Evolutionary conservation across 192 early-diverging fungal genomes (phyloP).

Genomic region (Coemansia biformis): DNA sequence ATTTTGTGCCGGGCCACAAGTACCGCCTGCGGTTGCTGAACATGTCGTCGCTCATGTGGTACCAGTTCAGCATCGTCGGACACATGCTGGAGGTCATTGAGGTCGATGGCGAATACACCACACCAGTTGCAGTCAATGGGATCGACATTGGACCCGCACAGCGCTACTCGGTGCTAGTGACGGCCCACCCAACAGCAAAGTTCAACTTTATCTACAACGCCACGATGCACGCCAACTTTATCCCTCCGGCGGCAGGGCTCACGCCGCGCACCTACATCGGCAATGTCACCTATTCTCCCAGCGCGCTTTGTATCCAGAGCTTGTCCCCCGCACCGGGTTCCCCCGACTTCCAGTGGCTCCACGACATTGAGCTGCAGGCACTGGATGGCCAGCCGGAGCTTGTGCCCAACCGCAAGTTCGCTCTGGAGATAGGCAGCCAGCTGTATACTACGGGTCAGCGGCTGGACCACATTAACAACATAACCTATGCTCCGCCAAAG

Average conservation of each 20-base stretch:
- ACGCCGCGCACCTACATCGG: conserved; percentile 51
- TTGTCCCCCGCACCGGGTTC: conserved; percentile 1
- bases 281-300: conserved; percentile 54
- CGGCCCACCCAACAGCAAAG: conserved; percentile 52
- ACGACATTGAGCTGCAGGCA: conserved; percentile 48
- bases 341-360: not conserved
- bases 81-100: conserved; percentile 76
- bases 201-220: conserved; percentile 67
- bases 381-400: conserved; percentile 51
- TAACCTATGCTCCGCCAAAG: conserved; percentile 56
- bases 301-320: conserved; percentile 45
- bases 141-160: conserved; percentile 64
- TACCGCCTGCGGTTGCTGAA: conserved; percentile 77
- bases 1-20: conserved; percentile 65
- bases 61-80: conserved; percentile 66
- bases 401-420: conserved; percentile 42
- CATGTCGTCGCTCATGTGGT: conserved; percentile 63
- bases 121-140: conserved; percentile 51
- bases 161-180: conserved; percentile 72
- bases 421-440: conserved; percentile 51
- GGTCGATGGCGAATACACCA: conserved; percentile 62
- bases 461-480: conserved; percentile 69
- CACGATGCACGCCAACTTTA: conserved; percentile 52
- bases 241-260: conserved; percentile 40
- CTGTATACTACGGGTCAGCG: conserved; percentile 61